These are phyloP conservation scores for Helotiales sp. DNA, from an alignment of 2,329 filamentous ascomycete genomes.

Conservation along the genomic window DNA sequence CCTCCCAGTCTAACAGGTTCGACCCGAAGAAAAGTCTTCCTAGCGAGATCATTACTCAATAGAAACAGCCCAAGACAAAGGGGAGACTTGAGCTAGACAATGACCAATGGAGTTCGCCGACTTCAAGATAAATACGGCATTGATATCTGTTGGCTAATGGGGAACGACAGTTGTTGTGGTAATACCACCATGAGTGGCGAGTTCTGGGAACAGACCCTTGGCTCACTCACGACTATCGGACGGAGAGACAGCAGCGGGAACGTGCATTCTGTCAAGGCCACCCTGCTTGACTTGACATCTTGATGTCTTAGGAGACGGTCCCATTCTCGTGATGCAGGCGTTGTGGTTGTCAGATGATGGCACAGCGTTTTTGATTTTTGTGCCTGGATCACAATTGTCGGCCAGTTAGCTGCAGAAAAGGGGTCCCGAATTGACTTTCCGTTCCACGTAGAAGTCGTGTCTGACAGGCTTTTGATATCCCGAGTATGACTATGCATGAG, in stretches of 20 bases:
- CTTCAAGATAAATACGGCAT: not conserved
- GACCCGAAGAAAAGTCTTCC: conserved; percentile 13
- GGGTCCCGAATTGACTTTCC: conserved; percentile 3
- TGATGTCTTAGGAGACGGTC: conserved; percentile 8
- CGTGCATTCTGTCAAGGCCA: conserved; percentile 16
- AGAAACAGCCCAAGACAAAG: conserved; percentile 1
- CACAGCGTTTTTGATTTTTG: not conserved
- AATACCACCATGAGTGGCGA: not conserved
- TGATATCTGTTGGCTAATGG: not conserved
- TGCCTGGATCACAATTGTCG: conserved; percentile 2
- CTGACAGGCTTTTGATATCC: not conserved
- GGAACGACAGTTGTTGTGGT: not conserved
- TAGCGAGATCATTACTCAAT: conserved; percentile 19
- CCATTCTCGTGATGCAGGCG: conserved; percentile 26
- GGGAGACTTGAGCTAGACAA: conserved; percentile 11
- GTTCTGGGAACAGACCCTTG: not conserved
- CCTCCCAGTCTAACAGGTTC: conserved; percentile 2
- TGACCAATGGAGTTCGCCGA: not conserved
- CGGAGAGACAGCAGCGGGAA: conserved; percentile 3
- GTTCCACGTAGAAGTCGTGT: not conserved
- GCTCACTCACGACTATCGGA: conserved; percentile 6
- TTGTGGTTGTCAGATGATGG: not conserved
- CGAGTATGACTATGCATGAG: not conserved
- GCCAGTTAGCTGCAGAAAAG: not conserved
- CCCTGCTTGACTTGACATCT: not conserved